These are phyloP conservation scores for Grifola frondosa DNA, from an alignment of 1,284 basidiomycete species.

Conservation along the genomic window DNA sequence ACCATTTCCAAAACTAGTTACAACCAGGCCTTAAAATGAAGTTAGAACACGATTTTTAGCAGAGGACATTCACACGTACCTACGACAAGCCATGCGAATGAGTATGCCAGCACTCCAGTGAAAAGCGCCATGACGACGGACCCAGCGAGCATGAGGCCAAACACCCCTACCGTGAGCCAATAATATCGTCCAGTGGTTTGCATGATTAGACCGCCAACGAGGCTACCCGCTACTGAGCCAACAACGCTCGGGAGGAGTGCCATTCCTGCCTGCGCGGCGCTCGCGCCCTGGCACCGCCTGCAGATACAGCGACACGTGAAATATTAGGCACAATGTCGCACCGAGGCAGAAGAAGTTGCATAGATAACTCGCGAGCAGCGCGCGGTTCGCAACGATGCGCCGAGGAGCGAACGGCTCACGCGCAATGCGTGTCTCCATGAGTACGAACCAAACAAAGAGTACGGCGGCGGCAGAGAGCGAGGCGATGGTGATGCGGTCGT, in stretches of 20 bases:
- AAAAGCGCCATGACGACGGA: slow-evolving; percentile 38
- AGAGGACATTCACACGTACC: slow-evolving; percentile 33
- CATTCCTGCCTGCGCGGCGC: slow-evolving; percentile 48
- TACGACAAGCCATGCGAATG: slow-evolving; percentile 37
- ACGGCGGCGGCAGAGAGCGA: slow-evolving; percentile 23
- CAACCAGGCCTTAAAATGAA: slow-evolving; percentile 36
- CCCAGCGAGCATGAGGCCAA: slow-evolving; percentile 40
- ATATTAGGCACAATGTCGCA: slow-evolving; percentile 45
- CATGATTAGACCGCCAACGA: slow-evolving; percentile 52
- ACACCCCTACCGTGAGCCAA: slow-evolving; percentile 45
- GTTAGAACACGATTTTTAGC: slow-evolving; percentile 1
- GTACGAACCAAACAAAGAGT: slow-evolving; percentile 26
- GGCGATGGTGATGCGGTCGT: slow-evolving; percentile 33
- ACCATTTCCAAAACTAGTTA: slow-evolving; percentile 48
- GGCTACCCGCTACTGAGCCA: slow-evolving; percentile 47
- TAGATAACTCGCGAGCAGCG: slow-evolving; percentile 54
- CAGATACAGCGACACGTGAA: slow-evolving; percentile 54
- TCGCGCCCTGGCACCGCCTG: slow-evolving; percentile 51
- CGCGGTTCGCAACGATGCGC: slow-evolving; percentile 48
- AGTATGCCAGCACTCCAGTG: slow-evolving; percentile 39
- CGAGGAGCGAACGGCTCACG: slow-evolving; percentile 59
- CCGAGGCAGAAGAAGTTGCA: slow-evolving; percentile 58
- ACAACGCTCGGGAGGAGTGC: slow-evolving; percentile 50
- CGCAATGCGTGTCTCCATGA: slow-evolving; percentile 45
- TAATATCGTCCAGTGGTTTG: slow-evolving; percentile 61